These are phyloP conservation scores for Penicillium oxalicum DNA, from an alignment of 2,329 filamentous ascomycete species.

Conservation along the genomic window DNA sequence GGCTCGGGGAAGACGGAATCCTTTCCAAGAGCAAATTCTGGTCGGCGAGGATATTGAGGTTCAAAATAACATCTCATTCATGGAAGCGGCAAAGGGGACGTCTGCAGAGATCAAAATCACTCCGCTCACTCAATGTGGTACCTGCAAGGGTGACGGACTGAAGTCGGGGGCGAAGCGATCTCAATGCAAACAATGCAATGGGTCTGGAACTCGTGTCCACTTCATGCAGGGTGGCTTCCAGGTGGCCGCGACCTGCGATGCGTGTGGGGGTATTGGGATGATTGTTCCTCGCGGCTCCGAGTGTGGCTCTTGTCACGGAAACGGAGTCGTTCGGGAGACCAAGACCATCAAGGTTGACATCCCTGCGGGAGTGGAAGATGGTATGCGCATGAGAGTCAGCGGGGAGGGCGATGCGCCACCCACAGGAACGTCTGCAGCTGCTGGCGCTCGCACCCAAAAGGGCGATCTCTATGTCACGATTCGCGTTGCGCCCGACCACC, in stretches of 20 bases:
- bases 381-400: slow-evolving; percentile 80
- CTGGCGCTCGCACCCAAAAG: slow-evolving; percentile 59
- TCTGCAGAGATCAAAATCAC: slow-evolving; percentile 82
- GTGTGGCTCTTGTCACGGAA: slow-evolving; percentile 72
- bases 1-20: slow-evolving; percentile 52
- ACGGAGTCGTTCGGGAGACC: slow-evolving; percentile 75
- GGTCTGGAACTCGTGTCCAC: slow-evolving; percentile 80
- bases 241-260: slow-evolving; percentile 81
- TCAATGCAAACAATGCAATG: slow-evolving; percentile 73
- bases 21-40: slow-evolving; percentile 73
- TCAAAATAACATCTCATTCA: slow-evolving; percentile 85
- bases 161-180: slow-evolving; percentile 71
- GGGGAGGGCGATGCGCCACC: slow-evolving; percentile 82
- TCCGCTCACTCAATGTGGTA: slow-evolving; percentile 72
- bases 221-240: slow-evolving; percentile 92
- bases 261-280: slow-evolving; percentile 73
- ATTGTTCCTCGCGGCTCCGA: slow-evolving; percentile 72
- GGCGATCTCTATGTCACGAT: slow-evolving; percentile 92
- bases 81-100: slow-evolving; percentile 90
- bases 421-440: slow-evolving; percentile 62
- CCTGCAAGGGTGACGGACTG: slow-evolving; percentile 76
- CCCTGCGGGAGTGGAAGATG: slow-evolving; percentile 90
- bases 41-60: slow-evolving; percentile 97
- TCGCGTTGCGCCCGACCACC: slow-evolving; percentile 78
- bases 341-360: slow-evolving; percentile 87